Evolutionary conservation across 495 filamentous ascomycete genomes (phyloP).

Genomic region (Xylaria longipes): DNA sequence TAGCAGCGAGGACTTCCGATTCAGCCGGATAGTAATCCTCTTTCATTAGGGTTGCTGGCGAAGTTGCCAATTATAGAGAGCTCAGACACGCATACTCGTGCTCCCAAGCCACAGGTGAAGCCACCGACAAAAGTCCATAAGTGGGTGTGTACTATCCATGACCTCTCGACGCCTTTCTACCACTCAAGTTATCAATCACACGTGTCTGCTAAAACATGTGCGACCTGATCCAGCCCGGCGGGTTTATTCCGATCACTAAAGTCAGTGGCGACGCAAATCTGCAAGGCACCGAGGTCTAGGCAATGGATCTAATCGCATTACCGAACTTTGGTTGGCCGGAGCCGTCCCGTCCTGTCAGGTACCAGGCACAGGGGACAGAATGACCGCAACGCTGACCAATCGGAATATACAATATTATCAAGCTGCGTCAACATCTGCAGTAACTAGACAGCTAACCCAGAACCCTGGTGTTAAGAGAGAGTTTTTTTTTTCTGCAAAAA

Average conservation of each 20-base stretch:
- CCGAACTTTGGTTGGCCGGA: conserved; percentile 3
- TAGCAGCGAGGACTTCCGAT: neutral
- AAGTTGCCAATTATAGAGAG: neutral
- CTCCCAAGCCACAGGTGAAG: neutral
- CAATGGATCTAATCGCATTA: conserved; percentile 17
- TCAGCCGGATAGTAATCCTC: neutral
- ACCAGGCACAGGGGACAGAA: conserved; percentile 34
- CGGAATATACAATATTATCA: neutral
- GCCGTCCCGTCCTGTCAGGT: conserved; percentile 42
- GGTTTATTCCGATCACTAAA: neutral
- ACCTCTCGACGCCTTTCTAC: neutral
- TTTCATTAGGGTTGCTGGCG: neutral
- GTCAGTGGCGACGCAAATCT: conserved; percentile 6
- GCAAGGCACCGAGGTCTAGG: conserved; percentile 21
- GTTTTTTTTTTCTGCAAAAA: neutral
- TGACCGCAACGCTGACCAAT: conserved; percentile 15
- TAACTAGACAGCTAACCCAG: neutral
- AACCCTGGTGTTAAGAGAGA: neutral
- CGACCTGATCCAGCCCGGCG: neutral
- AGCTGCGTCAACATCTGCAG: conserved; percentile 1
- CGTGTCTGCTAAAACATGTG: neutral
- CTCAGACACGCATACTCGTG: neutral
- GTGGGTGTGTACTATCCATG: neutral
- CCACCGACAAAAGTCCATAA: neutral
- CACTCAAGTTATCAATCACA: neutral